Base-by-base conservation (phyloP, 2,329 filamentous ascomycete genomes). In the Penicillium sp. region DNA sequence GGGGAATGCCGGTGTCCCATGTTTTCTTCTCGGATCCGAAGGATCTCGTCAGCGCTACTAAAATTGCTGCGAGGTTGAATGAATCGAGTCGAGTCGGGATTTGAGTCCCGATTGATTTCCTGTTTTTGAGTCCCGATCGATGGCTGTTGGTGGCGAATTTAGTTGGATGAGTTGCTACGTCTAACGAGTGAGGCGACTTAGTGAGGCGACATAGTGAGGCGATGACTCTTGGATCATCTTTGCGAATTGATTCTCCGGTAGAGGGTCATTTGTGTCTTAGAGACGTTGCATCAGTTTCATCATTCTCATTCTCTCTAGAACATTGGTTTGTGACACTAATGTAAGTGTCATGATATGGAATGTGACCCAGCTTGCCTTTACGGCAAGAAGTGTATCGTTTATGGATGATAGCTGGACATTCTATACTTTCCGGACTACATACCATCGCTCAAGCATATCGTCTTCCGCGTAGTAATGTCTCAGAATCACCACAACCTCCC, bases 361-460 rank as follows among this genome's bases (percentile, higher is more conserved):
- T 45, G 56, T 71, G 54, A 59, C 65, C 7, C 53, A 57, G 42
- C 53, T 70, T n/a, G 69, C 68, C 9, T 67, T 73, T 34, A 50
- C 66, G 45, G 70, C 70, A 47, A 54, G 60, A 42, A 8, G 13
- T 41, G 1, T 9, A 43, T 12, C 15, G 15, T 33, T 15, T 2
- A 15, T 4, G 12, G 31, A 33, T 10, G 12, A 33, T 29, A 12
- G 31, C 15, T 33, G 4, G 13, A 15, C 4, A 15, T 33, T 4
- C 15, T 31, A 33, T 15, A 33, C n/a, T 15, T 12, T 18, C 28
- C 31, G 2, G 18, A 21, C 42, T 21, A 73, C 67, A 66, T 66
- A 9, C 70, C 71, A 1, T 69, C 70, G 43, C 63, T 74, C 28
- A 70, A 74, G 70, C 71, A 74, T 54, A 63, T 65, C 29, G 58